Conservation (phyloP, 306 rosid species). For the Senna tora region DNA sequence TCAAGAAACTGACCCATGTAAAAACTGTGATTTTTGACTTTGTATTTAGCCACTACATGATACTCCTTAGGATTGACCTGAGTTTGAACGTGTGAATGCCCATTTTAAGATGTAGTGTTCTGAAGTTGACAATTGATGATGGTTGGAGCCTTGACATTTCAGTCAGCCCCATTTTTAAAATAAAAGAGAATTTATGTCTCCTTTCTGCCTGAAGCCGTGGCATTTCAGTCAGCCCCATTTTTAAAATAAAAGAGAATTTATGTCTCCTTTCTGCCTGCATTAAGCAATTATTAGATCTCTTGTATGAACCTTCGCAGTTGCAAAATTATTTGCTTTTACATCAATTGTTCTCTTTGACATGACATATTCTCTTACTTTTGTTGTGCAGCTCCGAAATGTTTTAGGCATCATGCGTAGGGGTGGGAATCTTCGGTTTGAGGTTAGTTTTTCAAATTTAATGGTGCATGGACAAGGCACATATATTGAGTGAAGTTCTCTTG, state of each 20-base stretch:
- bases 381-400: constrained; percentile 84
- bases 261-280: neutral
- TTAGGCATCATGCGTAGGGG: constrained; percentile 93
- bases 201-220: constrained; percentile 2
- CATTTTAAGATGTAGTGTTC: neutral
- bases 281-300: neutral
- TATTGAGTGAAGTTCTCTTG: constrained; percentile 21
- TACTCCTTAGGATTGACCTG: neutral
- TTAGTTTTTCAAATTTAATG: constrained; percentile 45
- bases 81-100: neutral
- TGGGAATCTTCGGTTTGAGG: constrained; percentile 86
- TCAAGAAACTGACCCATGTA: neutral
- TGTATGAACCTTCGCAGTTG: constrained; percentile 3
- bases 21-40: constrained; percentile 6
- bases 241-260: neutral
- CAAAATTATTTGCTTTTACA: constrained; percentile 8
- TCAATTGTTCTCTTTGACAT: constrained; percentile 33
- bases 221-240: neutral
- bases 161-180: neutral
- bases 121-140: neutral
- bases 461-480: constrained; percentile 18
- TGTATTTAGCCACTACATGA: neutral
- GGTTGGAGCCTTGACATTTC: neutral
- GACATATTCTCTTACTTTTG: constrained; percentile 33
- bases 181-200: neutral